Conservation (phyloP, 2,329 filamentous ascomycete species). For the Simplicillium aogashimaense region DNA sequence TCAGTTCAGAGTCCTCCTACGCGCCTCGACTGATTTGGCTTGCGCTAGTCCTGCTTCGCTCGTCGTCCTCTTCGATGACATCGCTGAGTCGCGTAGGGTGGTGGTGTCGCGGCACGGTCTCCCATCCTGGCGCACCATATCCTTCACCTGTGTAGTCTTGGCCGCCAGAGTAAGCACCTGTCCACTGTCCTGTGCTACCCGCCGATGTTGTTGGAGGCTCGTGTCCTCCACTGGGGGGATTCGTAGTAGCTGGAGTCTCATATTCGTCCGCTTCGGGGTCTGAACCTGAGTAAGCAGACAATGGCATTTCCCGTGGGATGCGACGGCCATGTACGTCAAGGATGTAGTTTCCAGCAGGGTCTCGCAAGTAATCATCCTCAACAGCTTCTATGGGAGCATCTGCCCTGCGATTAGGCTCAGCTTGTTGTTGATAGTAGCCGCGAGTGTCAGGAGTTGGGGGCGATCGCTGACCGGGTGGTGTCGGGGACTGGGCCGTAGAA, state of each 20-base stretch:
- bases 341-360: conserved; percentile 50
- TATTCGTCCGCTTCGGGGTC: conserved; percentile 47
- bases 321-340: conserved; percentile 51
- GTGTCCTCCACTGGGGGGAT: conserved; percentile 23
- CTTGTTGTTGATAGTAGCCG: conserved; percentile 7
- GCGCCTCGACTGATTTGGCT: conserved; percentile 44
- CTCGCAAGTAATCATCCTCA: conserved; percentile 60
- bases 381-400: conserved; percentile 11
- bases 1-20: no score
- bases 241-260: conserved; percentile 39
- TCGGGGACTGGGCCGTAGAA: neutral
- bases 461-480: conserved; percentile 7
- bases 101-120: conserved; percentile 67
- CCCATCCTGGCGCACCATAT: conserved; percentile 64
- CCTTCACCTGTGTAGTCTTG: conserved; percentile 58
- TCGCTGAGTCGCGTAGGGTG: conserved; percentile 84
- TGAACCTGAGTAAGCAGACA: conserved; percentile 35
- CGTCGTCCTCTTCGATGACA: conserved; percentile 78
- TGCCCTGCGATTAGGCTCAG: neutral
- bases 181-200: conserved; percentile 25
- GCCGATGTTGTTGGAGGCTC: conserved; percentile 19
- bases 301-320: conserved; percentile 40
- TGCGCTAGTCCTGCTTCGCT: conserved; percentile 65
- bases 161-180: conserved; percentile 27
- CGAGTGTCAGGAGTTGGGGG: neutral